Evolutionary conservation across 2,329 filamentous ascomycete genomes (phyloP).

Genomic region (Bipolaris gigantea): DNA sequence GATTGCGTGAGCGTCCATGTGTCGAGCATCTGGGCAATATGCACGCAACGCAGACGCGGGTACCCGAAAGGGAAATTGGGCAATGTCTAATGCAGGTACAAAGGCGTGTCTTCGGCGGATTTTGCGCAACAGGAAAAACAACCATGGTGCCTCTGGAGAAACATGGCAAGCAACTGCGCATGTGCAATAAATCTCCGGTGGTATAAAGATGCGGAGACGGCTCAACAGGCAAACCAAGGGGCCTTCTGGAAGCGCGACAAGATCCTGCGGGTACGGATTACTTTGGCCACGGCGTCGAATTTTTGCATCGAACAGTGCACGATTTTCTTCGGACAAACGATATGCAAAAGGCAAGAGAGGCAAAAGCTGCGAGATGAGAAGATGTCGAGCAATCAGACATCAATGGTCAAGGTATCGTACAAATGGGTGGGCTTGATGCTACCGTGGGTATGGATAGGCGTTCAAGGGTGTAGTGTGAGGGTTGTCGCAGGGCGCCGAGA

Average conservation of each 20-base stretch:
- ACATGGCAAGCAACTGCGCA: not conserved
- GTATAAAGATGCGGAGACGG: not conserved
- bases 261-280: constrained; percentile 6
- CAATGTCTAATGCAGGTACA: constrained; percentile 11
- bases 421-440: no score
- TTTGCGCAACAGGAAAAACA: not conserved
- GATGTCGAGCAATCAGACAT: no score
- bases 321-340: constrained; percentile 15
- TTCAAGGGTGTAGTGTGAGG: no score
- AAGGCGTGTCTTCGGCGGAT: constrained; percentile 1
- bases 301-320: constrained; percentile 18
- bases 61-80: not conserved
- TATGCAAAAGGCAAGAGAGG: not conserved
- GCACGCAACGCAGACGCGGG: not conserved
- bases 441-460: no score
- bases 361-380: no score
- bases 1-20: not conserved
- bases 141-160: not conserved
- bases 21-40: not conserved
- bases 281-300: constrained; percentile 13
- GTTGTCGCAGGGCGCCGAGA: no score
- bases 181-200: no score
- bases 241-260: constrained; percentile 16
- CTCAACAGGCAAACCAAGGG: not conserved
- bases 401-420: no score